Base-by-base conservation (phyloP, 176 grass and related monocot genomes). In the Carex cristatella region DNA sequence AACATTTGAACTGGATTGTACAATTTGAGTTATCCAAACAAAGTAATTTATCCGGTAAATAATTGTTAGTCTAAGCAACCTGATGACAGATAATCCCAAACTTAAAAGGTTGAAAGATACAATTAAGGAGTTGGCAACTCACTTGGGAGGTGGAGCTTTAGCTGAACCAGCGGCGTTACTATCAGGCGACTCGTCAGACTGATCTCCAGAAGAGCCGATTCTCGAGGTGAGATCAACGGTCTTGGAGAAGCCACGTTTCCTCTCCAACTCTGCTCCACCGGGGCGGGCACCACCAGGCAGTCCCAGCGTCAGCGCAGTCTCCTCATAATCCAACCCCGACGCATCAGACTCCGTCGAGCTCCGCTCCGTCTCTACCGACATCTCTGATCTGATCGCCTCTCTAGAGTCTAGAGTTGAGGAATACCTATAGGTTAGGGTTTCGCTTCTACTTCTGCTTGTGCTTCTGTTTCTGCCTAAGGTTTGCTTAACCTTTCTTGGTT, bases 321-420 rank as follows among this genome's bases (percentile, higher is more conserved):
- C 97, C 53, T 99, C 93, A 79, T 96, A 96, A 79, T 94, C 97
- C 19, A 99, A 69, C 1, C 88, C 93, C 3, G 93, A 98, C 2
- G 74, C 88, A 5, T 79, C 87, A n/a, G 88, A 89, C 83, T 95
- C 88, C 37, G 86, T 96, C 83, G 91, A 92, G 88, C 97, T 99
- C 71, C 91, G 85, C 84, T 93, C 89, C 89, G 94, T 93, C 81
- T 93, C 94, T 53, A 88, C 92, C 60, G 88, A 94, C 97, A 92
- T 92, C 69, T 27, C 46, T 42, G 55, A 42, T 16, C 15, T 13
- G 37, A 9, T 16, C 18, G 1, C 44, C 44, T 46, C 44, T 46
- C 44, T 46, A 35, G 27, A 56, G 14, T 10, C n/a, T 3, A 67
- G 37, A 2, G 1, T 33, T 33, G 33, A 19, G 59, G n/a, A 23